A percentile compares a stretch with the other conserved stretches of the same genome.
phyloP scores from a whole-genome alignment of 2,329 filamentous ascomycete genomes.

The Coleophoma cylindrospora region DNA sequence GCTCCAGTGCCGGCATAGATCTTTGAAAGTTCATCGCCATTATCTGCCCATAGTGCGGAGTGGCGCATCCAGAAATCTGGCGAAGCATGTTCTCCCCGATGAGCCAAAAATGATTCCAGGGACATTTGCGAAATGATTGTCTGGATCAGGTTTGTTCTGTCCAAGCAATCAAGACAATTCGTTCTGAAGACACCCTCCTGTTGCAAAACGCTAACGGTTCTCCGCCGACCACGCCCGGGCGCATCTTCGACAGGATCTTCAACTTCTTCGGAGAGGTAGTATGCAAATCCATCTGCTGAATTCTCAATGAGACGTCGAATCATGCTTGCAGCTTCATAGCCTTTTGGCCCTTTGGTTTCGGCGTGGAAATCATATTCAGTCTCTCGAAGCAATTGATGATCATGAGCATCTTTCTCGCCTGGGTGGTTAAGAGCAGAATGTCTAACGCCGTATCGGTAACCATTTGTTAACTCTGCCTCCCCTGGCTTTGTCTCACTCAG shows the following conservation, averaged over 20 bases:
- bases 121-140: conserved; percentile 94
- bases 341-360: conserved; percentile 78
- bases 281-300: conserved; percentile 86
- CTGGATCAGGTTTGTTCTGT: conserved; percentile 93
- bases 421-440: conserved; percentile 65
- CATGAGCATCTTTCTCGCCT: conserved; percentile 49
- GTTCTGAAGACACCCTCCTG: conserved; percentile 95
- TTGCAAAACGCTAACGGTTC: conserved; percentile 67
- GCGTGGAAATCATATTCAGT: conserved; percentile 97
- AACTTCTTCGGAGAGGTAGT: conserved; percentile 75
- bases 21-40: conserved; percentile 87
- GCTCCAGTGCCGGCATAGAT: conserved; percentile 97
- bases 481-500: conserved; percentile 85
- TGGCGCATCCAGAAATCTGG: conserved; percentile 90
- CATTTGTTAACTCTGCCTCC: conserved; percentile 75
- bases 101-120: conserved; percentile 74
- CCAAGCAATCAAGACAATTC: conserved; percentile 93
- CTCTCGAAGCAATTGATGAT: conserved; percentile 70
- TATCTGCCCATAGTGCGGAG: conserved; percentile 93
- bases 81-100: conserved; percentile 62
- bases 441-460: conserved; percentile 73
- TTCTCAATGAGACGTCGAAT: conserved; percentile 74
- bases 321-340: conserved; percentile 85
- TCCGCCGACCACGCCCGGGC: conserved; percentile 29
- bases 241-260: conserved; percentile 33